Evolutionary conservation across 768 basidiomycete genomes (phyloP).

Genomic region (Clitopilus passeckerianus): DNA sequence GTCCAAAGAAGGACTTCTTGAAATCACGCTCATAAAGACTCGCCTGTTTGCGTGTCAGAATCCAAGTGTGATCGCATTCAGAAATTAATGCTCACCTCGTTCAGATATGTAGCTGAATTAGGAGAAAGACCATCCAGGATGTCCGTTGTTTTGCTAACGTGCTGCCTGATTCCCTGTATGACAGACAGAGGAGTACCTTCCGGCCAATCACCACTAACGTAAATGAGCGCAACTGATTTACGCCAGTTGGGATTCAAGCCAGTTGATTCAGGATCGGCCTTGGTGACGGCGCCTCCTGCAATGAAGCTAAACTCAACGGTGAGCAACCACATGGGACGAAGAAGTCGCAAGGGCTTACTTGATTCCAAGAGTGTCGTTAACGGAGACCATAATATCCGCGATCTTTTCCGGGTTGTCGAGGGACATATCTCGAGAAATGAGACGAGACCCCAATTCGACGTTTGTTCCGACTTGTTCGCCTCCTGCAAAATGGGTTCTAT

Average conservation of each 20-base stretch:
- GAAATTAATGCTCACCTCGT: conserved; percentile 30
- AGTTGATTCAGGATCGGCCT: conserved; percentile 27
- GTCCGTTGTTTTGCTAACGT: conserved; percentile 13
- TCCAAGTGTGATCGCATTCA: not conserved
- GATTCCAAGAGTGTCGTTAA: not conserved
- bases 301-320: not conserved
- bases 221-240: conserved; percentile 23
- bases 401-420: not conserved
- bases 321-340: not conserved
- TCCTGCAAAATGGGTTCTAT: not conserved
- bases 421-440: conserved; percentile 1
- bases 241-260: conserved; percentile 48
- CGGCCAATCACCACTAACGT: conserved; percentile 18
- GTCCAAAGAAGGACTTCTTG: conserved; percentile 38
- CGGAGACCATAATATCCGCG: not conserved
- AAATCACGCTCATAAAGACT: conserved; percentile 34
- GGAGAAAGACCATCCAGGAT: conserved; percentile 21
- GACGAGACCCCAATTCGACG: conserved; percentile 1
- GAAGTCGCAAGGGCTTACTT: conserved; percentile 2
- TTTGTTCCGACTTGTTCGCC: conserved; percentile 4
- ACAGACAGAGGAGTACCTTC: conserved; percentile 18
- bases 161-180: conserved; percentile 13
- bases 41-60: conserved; percentile 24
- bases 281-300: conserved; percentile 36
- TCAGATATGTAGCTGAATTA: conserved; percentile 40